phyloP scores from a whole-genome alignment of 768 basidiomycete species.

The Tylopilus rubrobrunneus region DNA sequence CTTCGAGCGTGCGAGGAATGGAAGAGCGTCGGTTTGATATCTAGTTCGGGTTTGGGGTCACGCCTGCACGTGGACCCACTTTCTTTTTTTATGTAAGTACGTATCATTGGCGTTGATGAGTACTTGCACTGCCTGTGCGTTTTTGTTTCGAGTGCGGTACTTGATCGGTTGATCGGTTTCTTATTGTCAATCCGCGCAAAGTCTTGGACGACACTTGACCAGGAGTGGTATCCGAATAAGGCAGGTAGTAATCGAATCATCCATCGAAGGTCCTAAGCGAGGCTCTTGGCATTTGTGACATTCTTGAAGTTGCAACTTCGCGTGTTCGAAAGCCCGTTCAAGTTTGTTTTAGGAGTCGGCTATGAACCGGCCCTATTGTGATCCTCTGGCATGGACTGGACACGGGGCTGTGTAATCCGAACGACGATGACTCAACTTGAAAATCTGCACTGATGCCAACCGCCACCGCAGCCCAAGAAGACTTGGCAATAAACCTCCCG shows the following conservation, averaged over 20 bases:
- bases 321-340: not conserved
- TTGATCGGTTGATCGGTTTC: too few relatives aligned
- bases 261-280: not conserved
- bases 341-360: not conserved
- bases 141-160: too few relatives aligned
- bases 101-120: too few relatives aligned
- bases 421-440: too few relatives aligned
- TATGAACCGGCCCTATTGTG: not conserved
- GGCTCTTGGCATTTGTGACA: too few relatives aligned
- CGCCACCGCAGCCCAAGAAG: not conserved
- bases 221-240: constrained; percentile 1
- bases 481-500: not conserved
- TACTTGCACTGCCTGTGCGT: too few relatives aligned
- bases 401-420: not conserved
- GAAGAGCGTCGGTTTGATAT: constrained; percentile 35
- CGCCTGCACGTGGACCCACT: too few relatives aligned
- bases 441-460: not conserved
- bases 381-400: not conserved
- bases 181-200: not conserved
- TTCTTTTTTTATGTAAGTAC: not conserved
- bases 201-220: not conserved
- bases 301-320: too few relatives aligned
- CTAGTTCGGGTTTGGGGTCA: constrained; percentile 7
- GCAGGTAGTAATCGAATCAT: constrained; percentile 15
- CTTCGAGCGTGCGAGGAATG: constrained; percentile 29